Percentiles rank a stretch among this genome's conserved stretches.
These are phyloP conservation scores for Candida nanaspora DNA, from an alignment of 805 yeast species.

Conservation along the genomic window DNA sequence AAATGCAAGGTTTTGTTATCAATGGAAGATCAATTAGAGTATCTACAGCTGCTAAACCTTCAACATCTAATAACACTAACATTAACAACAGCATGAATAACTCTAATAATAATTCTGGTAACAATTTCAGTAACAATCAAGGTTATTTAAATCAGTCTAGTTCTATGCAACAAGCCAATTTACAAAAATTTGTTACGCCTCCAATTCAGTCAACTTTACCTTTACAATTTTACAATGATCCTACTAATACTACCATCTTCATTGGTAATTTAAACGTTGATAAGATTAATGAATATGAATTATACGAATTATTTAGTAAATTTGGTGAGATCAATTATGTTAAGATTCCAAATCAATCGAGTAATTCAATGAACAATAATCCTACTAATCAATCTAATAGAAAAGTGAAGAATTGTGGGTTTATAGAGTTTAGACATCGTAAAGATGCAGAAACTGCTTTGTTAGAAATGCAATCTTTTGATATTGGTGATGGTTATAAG, in stretches of 20 bases:
- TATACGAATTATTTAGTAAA: constrained; percentile 50
- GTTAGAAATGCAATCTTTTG: constrained; percentile 82
- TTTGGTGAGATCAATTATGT: constrained; percentile 75
- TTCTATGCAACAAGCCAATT: neutral
- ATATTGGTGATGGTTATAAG: constrained; percentile 69
- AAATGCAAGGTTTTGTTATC: constrained; percentile 74
- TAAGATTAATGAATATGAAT: constrained; percentile 52
- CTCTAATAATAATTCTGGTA: constrained; percentile 1
- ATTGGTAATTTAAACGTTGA: constrained; percentile 63
- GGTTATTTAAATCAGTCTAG: neutral
- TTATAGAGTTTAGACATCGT: constrained; percentile 73
- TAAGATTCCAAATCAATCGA: constrained; percentile 50
- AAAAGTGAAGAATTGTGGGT: constrained; percentile 57
- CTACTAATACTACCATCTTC: constrained; percentile 68
- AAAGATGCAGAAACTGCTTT: constrained; percentile 83
- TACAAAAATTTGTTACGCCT: constrained; percentile 12
- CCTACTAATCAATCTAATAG: neutral
- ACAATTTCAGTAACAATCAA: constrained; percentile 3
- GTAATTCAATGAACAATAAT: constrained; percentile 2
- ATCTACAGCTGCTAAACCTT: constrained; percentile 49
- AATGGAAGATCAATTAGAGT: constrained; percentile 75
- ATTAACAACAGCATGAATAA: constrained; percentile 1
- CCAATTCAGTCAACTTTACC: constrained; percentile 34
- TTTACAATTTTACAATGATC: constrained; percentile 64
- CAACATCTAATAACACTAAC: constrained; percentile 4